These are phyloP conservation scores for Coemansia sp. DNA, from an alignment of 192 early-diverging fungal genomes.

Conservation along the genomic window DNA sequence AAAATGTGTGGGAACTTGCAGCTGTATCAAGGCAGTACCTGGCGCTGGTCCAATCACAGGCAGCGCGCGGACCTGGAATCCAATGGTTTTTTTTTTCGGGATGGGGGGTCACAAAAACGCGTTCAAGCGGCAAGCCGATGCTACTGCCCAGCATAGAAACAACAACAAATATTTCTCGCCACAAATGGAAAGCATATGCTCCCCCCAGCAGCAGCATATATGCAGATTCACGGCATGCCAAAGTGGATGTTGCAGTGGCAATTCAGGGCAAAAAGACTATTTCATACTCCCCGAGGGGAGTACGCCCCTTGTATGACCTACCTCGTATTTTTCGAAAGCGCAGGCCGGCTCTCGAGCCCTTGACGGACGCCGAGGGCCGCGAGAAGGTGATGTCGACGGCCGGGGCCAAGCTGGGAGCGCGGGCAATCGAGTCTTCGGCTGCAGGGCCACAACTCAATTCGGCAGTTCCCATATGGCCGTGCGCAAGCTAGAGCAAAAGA, in stretches of 20 bases:
- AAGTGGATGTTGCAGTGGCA: too few species aligned
- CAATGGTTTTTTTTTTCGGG: not conserved
- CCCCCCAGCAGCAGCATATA: not conserved
- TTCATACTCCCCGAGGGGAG: too few species aligned
- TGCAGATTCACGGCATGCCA: conserved; percentile 1
- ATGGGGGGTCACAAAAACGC: not conserved
- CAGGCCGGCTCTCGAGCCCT: conserved; percentile 28
- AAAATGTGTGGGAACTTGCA: conserved; percentile 6
- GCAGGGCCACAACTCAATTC: conserved; percentile 18
- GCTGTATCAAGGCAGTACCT: not conserved
- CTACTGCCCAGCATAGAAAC: conserved; percentile 6
- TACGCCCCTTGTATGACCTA: too few species aligned
- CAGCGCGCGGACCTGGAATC: conserved; percentile 6
- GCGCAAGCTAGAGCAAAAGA: not conserved
- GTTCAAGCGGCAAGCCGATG: too few species aligned
- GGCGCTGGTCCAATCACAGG: conserved; percentile 4
- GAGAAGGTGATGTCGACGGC: conserved; percentile 55
- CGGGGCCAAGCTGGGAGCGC: conserved; percentile 43
- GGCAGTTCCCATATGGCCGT: conserved; percentile 25
- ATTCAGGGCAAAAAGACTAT: too few species aligned
- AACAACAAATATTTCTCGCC: conserved; percentile 22
- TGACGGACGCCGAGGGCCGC: conserved; percentile 37
- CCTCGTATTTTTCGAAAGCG: conserved; percentile 48
- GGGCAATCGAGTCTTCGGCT: conserved; percentile 35
- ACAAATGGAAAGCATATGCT: conserved; percentile 16